Base-by-base conservation (phyloP, 192 early-diverging fungal species). In the Phlyctochytrium planicorne region DNA sequence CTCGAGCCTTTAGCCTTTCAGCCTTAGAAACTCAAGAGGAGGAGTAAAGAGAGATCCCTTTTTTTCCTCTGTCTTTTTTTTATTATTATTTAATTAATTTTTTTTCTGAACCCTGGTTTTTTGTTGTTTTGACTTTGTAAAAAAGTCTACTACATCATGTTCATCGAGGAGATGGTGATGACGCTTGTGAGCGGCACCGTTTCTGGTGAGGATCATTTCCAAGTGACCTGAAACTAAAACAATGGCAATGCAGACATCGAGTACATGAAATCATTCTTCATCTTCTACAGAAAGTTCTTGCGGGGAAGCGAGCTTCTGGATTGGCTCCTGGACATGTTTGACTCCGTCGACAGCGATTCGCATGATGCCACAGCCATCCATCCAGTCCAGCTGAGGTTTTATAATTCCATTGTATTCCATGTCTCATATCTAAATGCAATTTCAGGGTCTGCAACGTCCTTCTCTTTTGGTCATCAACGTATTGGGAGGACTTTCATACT, bases 191-290 rank as follows among this genome's bases (percentile, higher is more conserved):
- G n/a, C n/a, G n/a, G n/a, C n/a, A n/a, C n/a, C n/a, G n/a, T n/a
- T n/a, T n/a, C n/a, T n/a, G n/a, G n/a, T n/a, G n/a, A n/a, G n/a
- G n/a, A n/a, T n/a, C n/a, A n/a, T n/a, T n/a, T n/a, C n/a, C n/a
- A n/a, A n/a, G n/a, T n/a, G n/a, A n/a, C n/a, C n/a, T n/a, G n/a
- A n/a, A n/a, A n/a, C n/a, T n/a, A n/a, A n/a, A n/a, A n/a, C n/a
- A n/a, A n/a, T n/a, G n/a, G n/a, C n/a, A n/a, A n/a, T 33, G 10
- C 25, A 78, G 78, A 79, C 63, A 70, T 79, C 63, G 78, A 79
- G 53, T 78, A 74, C 53, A 65, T 63, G 24, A 79, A 79, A 31
- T 61, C 74, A 16, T 75, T 79, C 52, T 37, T 79, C 30, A 78
- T 79, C 53, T 34, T 79, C 12, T 78, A 79, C 37, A 66, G 68